A percentile compares a stretch with the other conserved stretches of the same genome.
Conservation (phyloP, 306 rosid genomes). For the Cucumis hystrix region DNA sequence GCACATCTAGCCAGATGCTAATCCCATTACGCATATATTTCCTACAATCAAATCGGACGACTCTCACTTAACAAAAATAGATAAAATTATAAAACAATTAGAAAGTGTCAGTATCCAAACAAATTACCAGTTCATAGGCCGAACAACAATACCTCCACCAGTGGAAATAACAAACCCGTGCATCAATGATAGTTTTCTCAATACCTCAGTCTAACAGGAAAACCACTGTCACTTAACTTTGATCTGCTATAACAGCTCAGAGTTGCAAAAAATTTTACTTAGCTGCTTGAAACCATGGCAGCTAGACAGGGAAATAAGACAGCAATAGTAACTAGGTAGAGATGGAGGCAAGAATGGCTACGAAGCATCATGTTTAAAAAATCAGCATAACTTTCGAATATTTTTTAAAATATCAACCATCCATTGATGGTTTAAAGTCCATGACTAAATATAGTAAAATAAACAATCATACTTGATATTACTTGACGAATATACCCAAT, state of each 20-base stretch:
- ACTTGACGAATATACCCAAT: not conserved
- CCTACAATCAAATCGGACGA: constrained; percentile 27
- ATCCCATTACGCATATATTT: constrained; percentile 77
- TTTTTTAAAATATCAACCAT: not conserved
- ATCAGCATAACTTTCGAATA: not conserved
- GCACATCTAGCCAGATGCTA: constrained; percentile 92
- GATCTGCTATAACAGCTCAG: constrained; percentile 4
- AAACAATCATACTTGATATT: not conserved
- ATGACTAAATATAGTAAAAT: not conserved
- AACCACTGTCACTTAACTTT: constrained; percentile 8
- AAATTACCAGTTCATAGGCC: constrained; percentile 83
- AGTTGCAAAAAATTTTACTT: not conserved
- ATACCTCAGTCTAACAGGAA: constrained; percentile 57
- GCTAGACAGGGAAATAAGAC: not conserved
- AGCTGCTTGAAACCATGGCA: not conserved
- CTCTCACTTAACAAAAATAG: not conserved
- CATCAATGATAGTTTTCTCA: constrained; percentile 54
- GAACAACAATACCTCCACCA: constrained; percentile 88
- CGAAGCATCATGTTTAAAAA: not conserved
- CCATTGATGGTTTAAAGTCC: not conserved
- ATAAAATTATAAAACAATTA: not conserved
- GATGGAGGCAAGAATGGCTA: not conserved
- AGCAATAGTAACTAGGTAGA: not conserved
- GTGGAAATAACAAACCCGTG: constrained; percentile 65
- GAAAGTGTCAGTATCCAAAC: not conserved